Base-by-base conservation (phyloP, 2,329 filamentous ascomycete genomes). In the Claviceps sorghi region DNA sequence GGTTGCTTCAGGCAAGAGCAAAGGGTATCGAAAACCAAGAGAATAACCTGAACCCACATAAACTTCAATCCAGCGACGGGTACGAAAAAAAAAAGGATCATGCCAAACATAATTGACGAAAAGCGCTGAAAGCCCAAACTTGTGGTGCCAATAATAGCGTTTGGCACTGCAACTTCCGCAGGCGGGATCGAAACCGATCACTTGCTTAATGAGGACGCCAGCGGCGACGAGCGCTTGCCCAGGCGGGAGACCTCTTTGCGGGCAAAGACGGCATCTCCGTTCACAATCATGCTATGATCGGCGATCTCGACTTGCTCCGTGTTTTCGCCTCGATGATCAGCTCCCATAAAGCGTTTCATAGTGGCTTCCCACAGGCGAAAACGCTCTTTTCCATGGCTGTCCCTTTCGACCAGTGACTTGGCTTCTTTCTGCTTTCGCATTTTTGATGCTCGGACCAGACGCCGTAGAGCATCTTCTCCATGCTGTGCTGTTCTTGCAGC, bases 231-330 rank as follows among this genome's bases (percentile, higher is more conserved):
- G 53, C 73, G 69, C 56, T 72, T 72, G 9, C 69, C 70, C n/a
- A 67, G 60, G 32, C 75, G 70, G 3, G 74, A 72, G 10, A 77
- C 62, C 55, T 79, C 76, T 56, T 76, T 76, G 42, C 80, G 74
- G 44, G 73, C 68, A 55, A 76, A 78, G 10, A 66, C 64, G 50
- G 69, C 69, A 29, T 79, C 75, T 2, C 77, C 72, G 56, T 83
- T 81, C 36, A 83, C 79, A 62, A 83, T 79, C 70, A 82, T 80
- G 60, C 78, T 82, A 58, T 80, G 74, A 54, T 83, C 79, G 2
- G 78, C 77, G 58, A 77, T 78, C 57, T 82, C 78, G 19, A 69
- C 64, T 43, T 70, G 63, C 30, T 68, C 68, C 15, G 64, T 64
- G 34, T 65, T 55, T 52, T 67, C 59, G 50, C 64, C 59, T 40